phyloP scores from a whole-genome alignment of 1,284 basidiomycete genomes.

The Xanthoconium separans region DNA sequence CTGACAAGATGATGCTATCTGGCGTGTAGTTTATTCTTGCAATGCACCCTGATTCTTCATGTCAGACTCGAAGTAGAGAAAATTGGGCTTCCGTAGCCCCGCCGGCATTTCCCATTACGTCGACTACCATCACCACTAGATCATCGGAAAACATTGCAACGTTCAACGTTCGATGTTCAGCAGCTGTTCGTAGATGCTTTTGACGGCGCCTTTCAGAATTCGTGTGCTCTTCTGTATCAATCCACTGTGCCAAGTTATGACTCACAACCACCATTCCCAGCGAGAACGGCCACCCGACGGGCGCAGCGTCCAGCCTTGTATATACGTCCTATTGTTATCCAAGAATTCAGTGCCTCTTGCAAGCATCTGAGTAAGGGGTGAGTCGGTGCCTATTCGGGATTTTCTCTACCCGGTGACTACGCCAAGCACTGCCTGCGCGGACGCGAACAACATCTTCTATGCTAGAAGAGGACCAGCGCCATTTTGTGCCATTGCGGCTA shows the following conservation, averaged over 20 bases:
- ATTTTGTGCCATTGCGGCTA: too few species aligned
- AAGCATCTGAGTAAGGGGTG: too few species aligned
- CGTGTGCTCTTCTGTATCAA: background rate
- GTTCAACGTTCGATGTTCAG: background rate
- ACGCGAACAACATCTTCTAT: constrained; percentile 6
- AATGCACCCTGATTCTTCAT: background rate
- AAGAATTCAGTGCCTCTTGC: background rate
- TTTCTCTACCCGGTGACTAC: constrained; percentile 1
- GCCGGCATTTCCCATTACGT: background rate
- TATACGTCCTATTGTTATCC: background rate
- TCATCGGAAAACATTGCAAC: too few species aligned
- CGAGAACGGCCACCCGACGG: background rate
- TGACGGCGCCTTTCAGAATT: background rate
- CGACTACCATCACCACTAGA: too few species aligned
- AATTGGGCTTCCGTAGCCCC: too few species aligned
- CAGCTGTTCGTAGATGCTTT: background rate
- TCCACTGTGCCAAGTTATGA: background rate
- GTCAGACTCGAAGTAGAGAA: too few species aligned
- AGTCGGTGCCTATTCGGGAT: background rate
- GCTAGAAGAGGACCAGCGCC: constrained; percentile 1
- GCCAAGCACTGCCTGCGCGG: background rate
- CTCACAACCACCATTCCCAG: background rate
- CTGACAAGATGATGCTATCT: background rate
- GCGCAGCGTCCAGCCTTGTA: background rate
- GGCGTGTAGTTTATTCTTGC: background rate